Percentiles rank a stretch among this genome's conserved stretches.
Evolutionary conservation across 768 basidiomycete species (phyloP).

Genomic region (Pleurotus sapidus): DNA sequence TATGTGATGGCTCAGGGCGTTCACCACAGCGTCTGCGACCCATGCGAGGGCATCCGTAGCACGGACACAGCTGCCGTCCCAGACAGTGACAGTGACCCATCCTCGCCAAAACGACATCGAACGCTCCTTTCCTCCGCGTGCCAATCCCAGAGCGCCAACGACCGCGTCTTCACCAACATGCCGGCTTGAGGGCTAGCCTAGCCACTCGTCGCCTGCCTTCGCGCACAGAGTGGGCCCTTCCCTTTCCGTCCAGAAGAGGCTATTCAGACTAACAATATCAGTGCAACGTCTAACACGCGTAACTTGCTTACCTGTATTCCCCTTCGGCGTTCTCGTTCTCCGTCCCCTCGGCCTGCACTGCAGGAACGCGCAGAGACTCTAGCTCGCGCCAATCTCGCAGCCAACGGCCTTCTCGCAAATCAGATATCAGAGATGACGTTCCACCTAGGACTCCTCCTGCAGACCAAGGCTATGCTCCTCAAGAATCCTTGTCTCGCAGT

Average conservation of each 20-base stretch:
- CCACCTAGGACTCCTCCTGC: slow-evolving; percentile 15
- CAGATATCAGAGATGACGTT: slow-evolving; percentile 12
- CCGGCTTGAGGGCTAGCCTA: too few species aligned
- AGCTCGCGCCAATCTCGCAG: neutral
- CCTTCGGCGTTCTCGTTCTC: neutral
- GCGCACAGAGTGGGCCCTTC: too few species aligned
- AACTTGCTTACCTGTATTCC: slow-evolving; percentile 1
- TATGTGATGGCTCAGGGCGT: too few species aligned
- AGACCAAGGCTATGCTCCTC: slow-evolving; percentile 7
- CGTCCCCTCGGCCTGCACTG: neutral
- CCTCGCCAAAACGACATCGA: too few species aligned
- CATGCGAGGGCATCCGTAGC: too few species aligned
- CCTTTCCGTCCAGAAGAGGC: slow-evolving; percentile 16
- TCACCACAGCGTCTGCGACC: too few species aligned
- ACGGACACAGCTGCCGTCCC: too few species aligned
- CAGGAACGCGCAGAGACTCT: neutral
- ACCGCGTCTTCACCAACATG: too few species aligned
- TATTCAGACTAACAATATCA: slow-evolving; percentile 14
- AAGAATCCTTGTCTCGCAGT: slow-evolving; percentile 3
- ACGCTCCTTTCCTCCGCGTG: too few species aligned
- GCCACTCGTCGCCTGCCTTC: too few species aligned
- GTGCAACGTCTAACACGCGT: slow-evolving; percentile 17
- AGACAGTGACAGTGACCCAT: too few species aligned
- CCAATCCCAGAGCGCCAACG: too few species aligned
- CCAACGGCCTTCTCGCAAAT: slow-evolving; percentile 1